Base-by-base conservation (phyloP, 257 asterid species). In the Fraxinus quadrangulata region DNA sequence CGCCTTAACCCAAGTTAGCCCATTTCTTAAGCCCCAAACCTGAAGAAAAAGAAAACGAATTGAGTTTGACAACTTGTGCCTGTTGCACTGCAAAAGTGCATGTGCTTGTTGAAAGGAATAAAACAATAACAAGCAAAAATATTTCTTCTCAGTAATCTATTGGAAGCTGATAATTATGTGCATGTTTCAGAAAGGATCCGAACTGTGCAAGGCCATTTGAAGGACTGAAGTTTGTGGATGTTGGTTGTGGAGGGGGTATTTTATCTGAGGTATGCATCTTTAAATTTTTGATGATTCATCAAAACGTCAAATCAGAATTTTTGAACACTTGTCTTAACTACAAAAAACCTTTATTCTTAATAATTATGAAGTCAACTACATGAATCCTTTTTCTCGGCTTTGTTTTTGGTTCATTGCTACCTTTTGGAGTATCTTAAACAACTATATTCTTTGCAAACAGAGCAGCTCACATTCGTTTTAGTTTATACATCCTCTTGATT, bases 201-300 rank as follows among this genome's bases (percentile, higher is more conserved):
- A 31, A 74, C 70, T 78, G 85, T 83, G 67, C 91, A 6, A 90
- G 89, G 85, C 99, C 99, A 51, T 91, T 95, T 83, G 88, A 92
- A 88, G 99, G 99, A 77, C 83, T 93, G 80, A 89, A 85, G 59
- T 89, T 95, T 75, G 85, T 90, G 66, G 98, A 95, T 71, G 94
- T 95, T 89, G 97, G 98, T 69, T 93, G 97, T 81, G 98, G 98
- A 80, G 98, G 99, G 37, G 99, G 98, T 42, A 92, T 95, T 79
- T 86, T 95, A 73, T 90, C 99, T 4, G 99, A 95, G 98, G 99
- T 95, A 76, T 84, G 78, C 77, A 56, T 78, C 68, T 78, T 65
- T 71, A 33, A 49, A 51, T 8, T 39, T 69, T 76, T 72, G 67
- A 67, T 45, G 54, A 67, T 74, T 11, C 67, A 77, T 80, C 74